phyloP scores from a whole-genome alignment of 768 basidiomycete genomes.

The Leccinum longicurvipes region DNA sequence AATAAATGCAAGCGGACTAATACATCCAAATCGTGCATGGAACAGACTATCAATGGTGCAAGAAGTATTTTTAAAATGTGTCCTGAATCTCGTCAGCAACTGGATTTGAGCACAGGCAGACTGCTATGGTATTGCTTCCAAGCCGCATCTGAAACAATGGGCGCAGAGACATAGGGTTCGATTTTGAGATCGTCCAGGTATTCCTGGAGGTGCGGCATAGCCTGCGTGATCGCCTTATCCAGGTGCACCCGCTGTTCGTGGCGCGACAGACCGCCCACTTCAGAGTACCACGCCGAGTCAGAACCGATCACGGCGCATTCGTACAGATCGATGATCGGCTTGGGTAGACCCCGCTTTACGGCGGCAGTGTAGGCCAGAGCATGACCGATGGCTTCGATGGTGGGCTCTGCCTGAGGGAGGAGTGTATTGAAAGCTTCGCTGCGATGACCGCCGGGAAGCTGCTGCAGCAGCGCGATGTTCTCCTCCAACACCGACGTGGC shows the following conservation, averaged over 20 bases:
- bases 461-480: conserved; percentile 38
- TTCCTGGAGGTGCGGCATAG: conserved; percentile 31
- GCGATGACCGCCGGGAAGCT: conserved; percentile 29
- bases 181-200: conserved; percentile 45
- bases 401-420: conserved; percentile 51
- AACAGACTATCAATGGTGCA: too few relatives aligned
- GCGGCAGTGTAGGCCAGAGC: conserved; percentile 59
- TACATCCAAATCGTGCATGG: too few relatives aligned
- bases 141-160: conserved; percentile 47
- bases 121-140: conserved; percentile 47
- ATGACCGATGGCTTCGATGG: conserved; percentile 62
- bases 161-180: conserved; percentile 49
- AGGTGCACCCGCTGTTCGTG: conserved; percentile 46
- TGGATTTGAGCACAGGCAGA: conserved; percentile 39
- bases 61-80: too few relatives aligned
- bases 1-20: too few relatives aligned
- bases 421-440: conserved; percentile 44
- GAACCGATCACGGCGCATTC: conserved; percentile 32
- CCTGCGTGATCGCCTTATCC: conserved; percentile 34
- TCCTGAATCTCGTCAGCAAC: conserved; percentile 39
- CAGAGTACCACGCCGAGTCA: conserved; percentile 13
- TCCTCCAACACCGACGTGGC: conserved; percentile 45
- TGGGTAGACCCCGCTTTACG: conserved; percentile 39
- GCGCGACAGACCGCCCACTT: conserved; percentile 14
- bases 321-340: conserved; percentile 53